Base-by-base conservation (phyloP, 495 filamentous ascomycete genomes). In the Xeromyces bisporus region DNA sequence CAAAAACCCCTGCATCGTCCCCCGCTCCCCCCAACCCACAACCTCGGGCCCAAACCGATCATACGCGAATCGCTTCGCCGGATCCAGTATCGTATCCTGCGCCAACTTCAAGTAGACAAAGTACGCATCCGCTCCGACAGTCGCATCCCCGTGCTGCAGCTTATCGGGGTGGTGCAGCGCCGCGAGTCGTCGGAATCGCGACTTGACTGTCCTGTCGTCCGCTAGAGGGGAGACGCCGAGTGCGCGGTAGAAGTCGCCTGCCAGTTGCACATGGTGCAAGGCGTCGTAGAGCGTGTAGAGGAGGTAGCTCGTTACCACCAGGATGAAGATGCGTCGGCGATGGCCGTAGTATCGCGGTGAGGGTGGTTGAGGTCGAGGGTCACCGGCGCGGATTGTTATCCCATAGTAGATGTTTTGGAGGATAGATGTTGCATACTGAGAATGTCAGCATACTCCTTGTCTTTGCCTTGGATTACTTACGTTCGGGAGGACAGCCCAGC, bases 201-300 rank as follows among this genome's bases (percentile, higher is more conserved):
- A 76, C 50, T 86, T 85, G 48, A 96, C 69, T 1, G 69, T 67
- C 38, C 72, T 71, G 25, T 89, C 83, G 32, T 73, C 70, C 14
- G 73, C 78, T 34, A 68, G 47, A 17, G 72, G 64, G 6, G 74
- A 65, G 0, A 93, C 62, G 10, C 68, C 69, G 0, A 97, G 65
- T 26, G 69, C 69, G 27, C 68, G 55, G 56, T 93, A 96, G 58
- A 80, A 93, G 59, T 78, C 69, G 14, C 76, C 71, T 0, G 62
- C 56, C 32, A 64, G 60, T 24, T 70, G 77, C 2, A 96, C 57
- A 27, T 79, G 68, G 53, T 79, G 76, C 62, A 93, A 82, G 33
- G 79, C 76, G 56, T 96, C 87, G 58, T 85, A 93, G 42, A 97
- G 73, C 20, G 81, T 94, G 61, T 93, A 96, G 36, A 80, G 56